A percentile compares a stretch with the other conserved stretches of the same genome.
Conservation (phyloP, 805 yeast genomes). For the Myxozyma lipomycoides region DNA sequence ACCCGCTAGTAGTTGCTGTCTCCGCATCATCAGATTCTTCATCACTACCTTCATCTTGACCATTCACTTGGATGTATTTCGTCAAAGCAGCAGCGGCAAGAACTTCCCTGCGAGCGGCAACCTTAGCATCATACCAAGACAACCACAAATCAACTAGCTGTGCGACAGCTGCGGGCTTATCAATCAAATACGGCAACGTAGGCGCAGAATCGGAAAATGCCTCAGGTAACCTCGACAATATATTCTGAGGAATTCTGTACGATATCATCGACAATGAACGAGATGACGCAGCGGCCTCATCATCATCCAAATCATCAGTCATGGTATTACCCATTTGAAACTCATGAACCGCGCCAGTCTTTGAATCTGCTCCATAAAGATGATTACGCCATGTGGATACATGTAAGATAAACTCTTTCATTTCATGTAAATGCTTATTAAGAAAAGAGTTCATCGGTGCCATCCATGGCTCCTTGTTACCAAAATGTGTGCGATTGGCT, state of each 20-base stretch:
- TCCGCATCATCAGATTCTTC: background rate
- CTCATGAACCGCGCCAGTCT: constrained; percentile 32
- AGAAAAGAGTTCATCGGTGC: constrained; percentile 66
- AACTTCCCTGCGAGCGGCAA: constrained; percentile 7
- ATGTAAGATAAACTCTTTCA: constrained; percentile 65
- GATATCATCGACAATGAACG: constrained; percentile 15
- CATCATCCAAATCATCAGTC: constrained; percentile 13
- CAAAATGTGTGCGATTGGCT: constrained; percentile 71
- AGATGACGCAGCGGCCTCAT: constrained; percentile 10
- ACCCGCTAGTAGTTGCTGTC: too few species aligned
- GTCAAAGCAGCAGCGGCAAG: constrained; percentile 1
- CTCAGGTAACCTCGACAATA: constrained; percentile 20
- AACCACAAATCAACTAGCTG: constrained; percentile 34
- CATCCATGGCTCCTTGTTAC: constrained; percentile 81
- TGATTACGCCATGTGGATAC: constrained; percentile 44
- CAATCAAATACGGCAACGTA: constrained; percentile 37
- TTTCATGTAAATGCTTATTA: constrained; percentile 50
- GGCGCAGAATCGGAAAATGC: constrained; percentile 23
- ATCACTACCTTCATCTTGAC: constrained; percentile 7
- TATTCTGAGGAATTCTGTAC: constrained; percentile 17
- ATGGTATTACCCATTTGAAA: background rate
- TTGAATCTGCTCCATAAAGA: constrained; percentile 11
- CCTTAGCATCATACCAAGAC: constrained; percentile 20
- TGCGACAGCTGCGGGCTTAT: constrained; percentile 35
- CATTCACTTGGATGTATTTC: constrained; percentile 1